Evolutionary conservation across 2,329 filamentous ascomycete genomes (phyloP), one percentile per base, ranked within the genome.

Genomic region (Stylonectria norvegica): DNA sequence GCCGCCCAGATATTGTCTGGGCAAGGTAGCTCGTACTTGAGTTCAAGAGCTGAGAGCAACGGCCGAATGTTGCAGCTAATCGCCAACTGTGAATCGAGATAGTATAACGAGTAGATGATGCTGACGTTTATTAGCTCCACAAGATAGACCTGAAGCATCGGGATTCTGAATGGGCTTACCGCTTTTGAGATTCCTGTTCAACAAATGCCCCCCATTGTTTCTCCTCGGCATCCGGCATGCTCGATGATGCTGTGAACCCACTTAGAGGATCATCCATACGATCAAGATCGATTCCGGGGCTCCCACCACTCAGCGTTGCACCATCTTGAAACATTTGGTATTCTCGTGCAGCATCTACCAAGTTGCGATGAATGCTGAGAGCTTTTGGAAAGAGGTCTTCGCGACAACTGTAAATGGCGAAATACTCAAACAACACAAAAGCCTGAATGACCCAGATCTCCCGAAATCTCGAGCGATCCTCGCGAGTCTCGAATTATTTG

Each of bases 61-160:
- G 42, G 42, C n/a, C 42, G 36, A 17, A 45, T 35, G 14, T 45
- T 45, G 20, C 42, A 45, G 7, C 29, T 45, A 20, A 45, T 28
- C 3, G 42, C 27, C 5, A 45, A 16, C 23, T 45, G 42, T 15
- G 42, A 34, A 22, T 45, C 42, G 8, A 45, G 34, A 8, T 45
- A 45, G 18, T 45, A 45, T 4, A 45, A 23, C 5, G 42, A 41
- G 29, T 42, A 45, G 9, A 45, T 45, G 9, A 36, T 22, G 5
- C 42, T 45, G 14, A 3, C 9, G 5, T 7, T 3, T 12, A n/a
- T 15, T 40, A 18, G 10, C 3, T 10, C n/a, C 12, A n/a, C 4
- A 5, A 17, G 5, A 11, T n/a, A 12, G 5, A 20, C 5, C 4
- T n/a, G 17, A 19, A 19, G 6, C 9, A 6, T 11, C 18, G 20